Percentiles rank a stretch among this genome's conserved stretches.
These are phyloP conservation scores for Ceratocystiopsis brevicomis DNA, from an alignment of 2,329 filamentous ascomycete species.

Conservation along the genomic window DNA sequence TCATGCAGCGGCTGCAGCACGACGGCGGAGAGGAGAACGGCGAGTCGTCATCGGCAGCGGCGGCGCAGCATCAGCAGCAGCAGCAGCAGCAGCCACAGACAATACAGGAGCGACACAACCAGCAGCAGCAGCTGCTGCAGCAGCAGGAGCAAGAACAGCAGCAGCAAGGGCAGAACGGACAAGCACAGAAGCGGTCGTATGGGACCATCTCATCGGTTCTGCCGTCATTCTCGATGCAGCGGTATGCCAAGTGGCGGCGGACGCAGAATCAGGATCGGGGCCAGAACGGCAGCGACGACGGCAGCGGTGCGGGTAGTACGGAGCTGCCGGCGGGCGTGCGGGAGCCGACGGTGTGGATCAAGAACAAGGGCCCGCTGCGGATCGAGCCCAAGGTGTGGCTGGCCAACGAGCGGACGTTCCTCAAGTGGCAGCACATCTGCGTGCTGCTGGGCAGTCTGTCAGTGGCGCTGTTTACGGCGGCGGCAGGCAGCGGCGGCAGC, in stretches of 20 bases:
- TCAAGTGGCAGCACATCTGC: slow-evolving; percentile 95
- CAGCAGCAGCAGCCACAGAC: too few species aligned
- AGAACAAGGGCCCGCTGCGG: slow-evolving; percentile 77
- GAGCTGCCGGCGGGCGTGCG: slow-evolving; percentile 68
- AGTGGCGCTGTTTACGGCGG: slow-evolving; percentile 74
- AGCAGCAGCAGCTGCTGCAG: too few species aligned
- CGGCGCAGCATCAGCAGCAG: neutral
- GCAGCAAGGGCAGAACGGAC: too few species aligned
- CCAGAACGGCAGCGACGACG: neutral
- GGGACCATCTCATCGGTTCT: slow-evolving; percentile 52
- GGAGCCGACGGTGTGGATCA: slow-evolving; percentile 75
- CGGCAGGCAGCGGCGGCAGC: slow-evolving; percentile 16
- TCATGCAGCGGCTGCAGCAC: slow-evolving; percentile 1
- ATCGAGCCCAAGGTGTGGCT: slow-evolving; percentile 98
- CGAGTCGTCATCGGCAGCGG: slow-evolving; percentile 5
- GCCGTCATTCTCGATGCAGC: slow-evolving; percentile 64
- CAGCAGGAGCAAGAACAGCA: too few species aligned
- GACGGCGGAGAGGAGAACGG: slow-evolving; percentile 12
- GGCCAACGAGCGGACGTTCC: slow-evolving; percentile 91
- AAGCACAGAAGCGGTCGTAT: slow-evolving; percentile 18
- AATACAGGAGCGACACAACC: too few species aligned
- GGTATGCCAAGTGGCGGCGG: slow-evolving; percentile 44
- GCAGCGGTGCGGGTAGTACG: slow-evolving; percentile 20
- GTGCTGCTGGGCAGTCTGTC: slow-evolving; percentile 72
- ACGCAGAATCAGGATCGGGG: slow-evolving; percentile 28